Conservation (phyloP, 441 rosid species). For the Mallotus japonicus region DNA sequence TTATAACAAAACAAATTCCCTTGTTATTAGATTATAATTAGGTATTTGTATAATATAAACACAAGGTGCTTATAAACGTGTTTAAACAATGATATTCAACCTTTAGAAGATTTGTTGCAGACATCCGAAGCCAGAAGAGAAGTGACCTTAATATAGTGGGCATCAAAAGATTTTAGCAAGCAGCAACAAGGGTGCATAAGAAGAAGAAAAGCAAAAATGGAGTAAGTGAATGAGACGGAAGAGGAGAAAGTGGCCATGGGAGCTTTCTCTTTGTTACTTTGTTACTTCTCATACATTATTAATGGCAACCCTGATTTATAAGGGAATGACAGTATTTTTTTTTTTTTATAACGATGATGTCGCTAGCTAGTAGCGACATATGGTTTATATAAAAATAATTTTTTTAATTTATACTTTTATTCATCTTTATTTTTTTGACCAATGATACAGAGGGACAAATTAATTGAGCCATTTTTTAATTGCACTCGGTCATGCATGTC, state of each 20-base stretch:
- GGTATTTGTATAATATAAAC: too few relatives aligned
- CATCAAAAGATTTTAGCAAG: not conserved
- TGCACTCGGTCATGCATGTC: too few relatives aligned
- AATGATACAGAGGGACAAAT: too few relatives aligned
- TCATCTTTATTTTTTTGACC: too few relatives aligned
- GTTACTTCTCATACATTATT: not conserved
- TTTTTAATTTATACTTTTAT: too few relatives aligned
- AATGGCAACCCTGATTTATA: not conserved
- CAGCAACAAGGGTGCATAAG: not conserved
- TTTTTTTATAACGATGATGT: too few relatives aligned
- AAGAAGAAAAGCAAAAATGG: not conserved
- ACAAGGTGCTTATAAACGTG: too few relatives aligned
- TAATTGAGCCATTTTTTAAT: too few relatives aligned
- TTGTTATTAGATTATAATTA: too few relatives aligned
- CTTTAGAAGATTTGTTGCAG: constrained; percentile 18
- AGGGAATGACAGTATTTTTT: not conserved
- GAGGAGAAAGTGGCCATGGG: not conserved
- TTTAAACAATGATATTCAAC: not conserved
- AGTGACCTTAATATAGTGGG: not conserved
- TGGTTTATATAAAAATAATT: too few relatives aligned
- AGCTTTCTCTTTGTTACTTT: not conserved
- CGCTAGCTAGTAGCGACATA: too few relatives aligned
- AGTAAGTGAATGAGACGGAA: not conserved
- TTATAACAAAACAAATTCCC: too few relatives aligned
- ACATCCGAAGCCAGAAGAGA: constrained; percentile 11